Evolutionary conservation across 805 yeast genomes (phyloP), one percentile per base, ranked within the genome.

Genomic region (Saccharomycopsis selenospora): DNA sequence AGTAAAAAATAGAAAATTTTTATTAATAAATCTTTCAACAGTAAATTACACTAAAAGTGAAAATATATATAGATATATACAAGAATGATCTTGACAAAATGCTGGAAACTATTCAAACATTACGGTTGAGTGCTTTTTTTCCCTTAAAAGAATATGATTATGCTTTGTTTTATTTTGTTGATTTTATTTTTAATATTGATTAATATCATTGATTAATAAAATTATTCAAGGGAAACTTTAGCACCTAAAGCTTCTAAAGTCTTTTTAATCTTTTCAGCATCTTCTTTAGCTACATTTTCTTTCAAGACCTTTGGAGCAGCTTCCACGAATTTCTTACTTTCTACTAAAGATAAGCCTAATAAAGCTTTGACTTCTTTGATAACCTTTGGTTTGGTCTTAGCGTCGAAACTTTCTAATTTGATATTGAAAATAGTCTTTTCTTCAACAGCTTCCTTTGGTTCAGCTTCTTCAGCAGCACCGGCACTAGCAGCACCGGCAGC

Each of bases 261-360:
- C 53, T 85, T 75, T 75, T 93, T 91, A 66, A 93, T 84, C 77
- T 90, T 89, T 62, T 91, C 97, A 57, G 98, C 98, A 61, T 93
- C 99, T 65, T 87, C 99, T 76, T 93, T 93, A 54, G 95, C 83
- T 53, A 93, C 89, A 60, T 89, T 88, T 61, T 93, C 99, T 73
- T 93, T 93, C 67, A 93, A 75, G 42, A 85, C 74, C 76, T 93
- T 93, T 59, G 99, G 99, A 54, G 99, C 98, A 61, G 88, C 71
- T 74, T 93, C 99, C 50, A 93, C 99, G 57, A 93, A 86, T 73
- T 93, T 93, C 81, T 93, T 93, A 54, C 97, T 86, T 66, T 93
- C 98, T 53, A 93, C 99, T 59, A 93, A 76, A 4, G 96, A 87
- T 60, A 93, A 75, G 13, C 96, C 96, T 61, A 93, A 76, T 63